These are phyloP conservation scores for Fibroporia radiculosa DNA, from an alignment of 768 basidiomycete genomes.

Conservation along the genomic window DNA sequence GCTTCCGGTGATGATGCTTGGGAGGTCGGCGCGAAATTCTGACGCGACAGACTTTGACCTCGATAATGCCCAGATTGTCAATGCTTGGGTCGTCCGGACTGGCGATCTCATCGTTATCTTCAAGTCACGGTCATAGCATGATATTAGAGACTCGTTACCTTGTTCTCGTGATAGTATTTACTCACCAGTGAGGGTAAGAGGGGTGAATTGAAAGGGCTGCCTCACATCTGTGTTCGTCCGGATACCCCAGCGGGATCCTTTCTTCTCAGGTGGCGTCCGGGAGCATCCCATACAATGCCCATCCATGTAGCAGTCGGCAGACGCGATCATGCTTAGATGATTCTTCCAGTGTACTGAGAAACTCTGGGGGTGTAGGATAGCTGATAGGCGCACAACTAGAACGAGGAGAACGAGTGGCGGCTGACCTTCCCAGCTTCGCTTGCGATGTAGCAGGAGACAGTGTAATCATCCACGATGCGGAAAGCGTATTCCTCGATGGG, in stretches of 20 bases:
- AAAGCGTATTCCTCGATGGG: slow-evolving; percentile 7
- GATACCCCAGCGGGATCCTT: not conserved
- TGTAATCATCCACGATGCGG: slow-evolving; percentile 10
- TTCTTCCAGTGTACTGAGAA: slow-evolving; percentile 12
- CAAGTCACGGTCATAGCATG: not conserved
- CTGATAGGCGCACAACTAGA: not conserved
- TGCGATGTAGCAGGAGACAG: slow-evolving; percentile 12
- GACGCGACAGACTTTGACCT: slow-evolving; percentile 6
- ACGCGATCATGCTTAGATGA: slow-evolving; percentile 5
- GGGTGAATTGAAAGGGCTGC: slow-evolving; percentile 8
- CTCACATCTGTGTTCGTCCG: slow-evolving; percentile 2
- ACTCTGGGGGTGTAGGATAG: not conserved
- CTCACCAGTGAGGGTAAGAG: slow-evolving; percentile 6
- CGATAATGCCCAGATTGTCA: slow-evolving; percentile 7
- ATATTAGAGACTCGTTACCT: too few species aligned
- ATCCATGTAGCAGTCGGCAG: slow-evolving; percentile 11
- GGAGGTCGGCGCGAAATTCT: not conserved
- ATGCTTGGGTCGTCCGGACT: not conserved
- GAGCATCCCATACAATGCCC: slow-evolving; percentile 9
- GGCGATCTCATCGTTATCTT: slow-evolving; percentile 7
- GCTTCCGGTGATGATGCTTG: not conserved
- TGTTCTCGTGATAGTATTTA: not conserved
- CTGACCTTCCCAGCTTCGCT: slow-evolving; percentile 13
- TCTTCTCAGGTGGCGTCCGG: slow-evolving; percentile 6
- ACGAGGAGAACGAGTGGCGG: not conserved